These are phyloP conservation scores for Yamadazyma sp. DNA, from an alignment of 805 yeast species.

Conservation along the genomic window DNA sequence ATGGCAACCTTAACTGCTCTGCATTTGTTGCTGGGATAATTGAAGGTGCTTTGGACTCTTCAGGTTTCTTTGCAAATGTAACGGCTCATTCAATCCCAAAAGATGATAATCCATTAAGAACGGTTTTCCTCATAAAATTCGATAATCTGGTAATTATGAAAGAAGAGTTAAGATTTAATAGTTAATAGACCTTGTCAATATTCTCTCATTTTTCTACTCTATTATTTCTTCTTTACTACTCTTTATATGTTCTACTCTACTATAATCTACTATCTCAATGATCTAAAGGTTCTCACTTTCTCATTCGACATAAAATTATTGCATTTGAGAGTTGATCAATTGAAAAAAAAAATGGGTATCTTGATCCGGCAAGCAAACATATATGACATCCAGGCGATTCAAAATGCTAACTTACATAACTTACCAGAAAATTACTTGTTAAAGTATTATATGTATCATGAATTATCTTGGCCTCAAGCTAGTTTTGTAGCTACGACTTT, in stretches of 20 bases:
- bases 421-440: slow-evolving; percentile 92
- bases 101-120: slow-evolving; percentile 56
- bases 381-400: slow-evolving; percentile 89
- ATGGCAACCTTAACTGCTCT: slow-evolving; percentile 72
- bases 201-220: neutral
- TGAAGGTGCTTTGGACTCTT: slow-evolving; percentile 75
- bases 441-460: slow-evolving; percentile 91
- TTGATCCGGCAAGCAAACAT: slow-evolving; percentile 86
- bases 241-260: too few relatives aligned
- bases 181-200: neutral
- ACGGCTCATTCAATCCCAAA: slow-evolving; percentile 78
- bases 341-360: slow-evolving; percentile 70
- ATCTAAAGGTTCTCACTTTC: too few relatives aligned
- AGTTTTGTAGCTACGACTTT: slow-evolving; percentile 91
- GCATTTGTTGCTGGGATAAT: slow-evolving; percentile 84
- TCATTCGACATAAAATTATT: too few relatives aligned
- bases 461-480: slow-evolving; percentile 96
- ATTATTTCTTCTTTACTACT: too few relatives aligned
- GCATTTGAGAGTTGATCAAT: too few relatives aligned
- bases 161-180: slow-evolving; percentile 28
- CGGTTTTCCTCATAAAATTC: slow-evolving; percentile 75
- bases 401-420: slow-evolving; percentile 86
- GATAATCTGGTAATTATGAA: slow-evolving; percentile 55
- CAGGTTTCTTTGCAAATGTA: slow-evolving; percentile 71
- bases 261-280: too few relatives aligned